phyloP scores from a whole-genome alignment of 2,329 filamentous ascomycete genomes.

The Stagonosporopsis vannaccii region DNA sequence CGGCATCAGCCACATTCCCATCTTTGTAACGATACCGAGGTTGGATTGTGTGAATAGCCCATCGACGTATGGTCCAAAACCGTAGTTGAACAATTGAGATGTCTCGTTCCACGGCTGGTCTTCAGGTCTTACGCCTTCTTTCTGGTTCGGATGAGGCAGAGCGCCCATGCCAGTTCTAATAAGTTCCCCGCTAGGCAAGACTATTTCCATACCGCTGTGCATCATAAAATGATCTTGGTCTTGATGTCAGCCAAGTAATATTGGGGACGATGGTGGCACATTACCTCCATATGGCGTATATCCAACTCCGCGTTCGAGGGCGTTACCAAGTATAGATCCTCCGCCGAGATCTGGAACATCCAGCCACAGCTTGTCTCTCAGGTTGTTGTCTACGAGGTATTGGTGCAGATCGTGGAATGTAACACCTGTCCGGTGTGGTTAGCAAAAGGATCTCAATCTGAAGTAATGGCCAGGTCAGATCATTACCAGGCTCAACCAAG shows the following conservation, averaged over 20 bases:
- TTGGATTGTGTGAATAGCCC: conserved; percentile 59
- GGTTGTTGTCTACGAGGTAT: conserved; percentile 50
- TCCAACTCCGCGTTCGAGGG: conserved; percentile 44
- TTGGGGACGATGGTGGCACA: background rate
- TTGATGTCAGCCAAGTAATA: too few relatives aligned
- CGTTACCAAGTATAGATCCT: conserved; percentile 42
- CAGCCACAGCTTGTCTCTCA: conserved; percentile 50
- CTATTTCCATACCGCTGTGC: conserved; percentile 48
- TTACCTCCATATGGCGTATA: conserved; percentile 37
- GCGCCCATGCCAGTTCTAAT: conserved; percentile 53
- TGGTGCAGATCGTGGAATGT: conserved; percentile 56
- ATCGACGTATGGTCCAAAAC: conserved; percentile 43
- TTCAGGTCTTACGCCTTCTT: conserved; percentile 6
- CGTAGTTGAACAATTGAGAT: conserved; percentile 35
- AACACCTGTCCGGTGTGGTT: conserved; percentile 31
- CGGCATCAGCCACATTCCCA: conserved; percentile 56
- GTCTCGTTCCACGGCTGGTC: conserved; percentile 19
- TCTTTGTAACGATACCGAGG: conserved; percentile 56
- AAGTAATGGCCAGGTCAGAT: background rate
- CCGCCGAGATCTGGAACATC: conserved; percentile 47
- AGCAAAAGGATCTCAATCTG: too few relatives aligned
- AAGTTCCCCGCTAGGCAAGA: conserved; percentile 51
- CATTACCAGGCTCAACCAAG: conserved; percentile 53
- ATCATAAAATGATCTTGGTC: background rate
- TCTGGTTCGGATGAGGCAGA: conserved; percentile 30